Conservation (phyloP, 352 stramenopile species). For the Phytophthora hybrid region DNA sequence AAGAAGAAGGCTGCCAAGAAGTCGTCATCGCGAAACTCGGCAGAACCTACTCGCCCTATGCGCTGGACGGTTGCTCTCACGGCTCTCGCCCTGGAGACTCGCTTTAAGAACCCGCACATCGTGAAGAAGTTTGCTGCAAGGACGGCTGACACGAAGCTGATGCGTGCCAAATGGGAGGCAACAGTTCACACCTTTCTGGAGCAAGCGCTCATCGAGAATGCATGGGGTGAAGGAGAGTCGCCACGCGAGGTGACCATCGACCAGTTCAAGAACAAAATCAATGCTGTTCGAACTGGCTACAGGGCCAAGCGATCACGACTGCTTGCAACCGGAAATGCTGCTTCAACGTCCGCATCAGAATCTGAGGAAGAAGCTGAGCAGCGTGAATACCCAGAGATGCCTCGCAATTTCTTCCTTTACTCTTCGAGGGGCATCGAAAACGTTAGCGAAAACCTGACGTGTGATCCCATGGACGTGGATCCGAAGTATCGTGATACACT, state of each 20-base stretch:
- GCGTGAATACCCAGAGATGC: constrained; percentile 14
- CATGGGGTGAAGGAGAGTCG: neutral
- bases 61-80: neutral
- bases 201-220: neutral
- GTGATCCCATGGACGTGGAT: constrained; percentile 12
- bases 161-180: neutral
- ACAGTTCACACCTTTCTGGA: neutral
- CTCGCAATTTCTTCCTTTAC: constrained; percentile 3
- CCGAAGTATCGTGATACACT: constrained; percentile 2
- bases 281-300: neutral
- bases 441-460: constrained; percentile 1
- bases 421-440: neutral
- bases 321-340: neutral
- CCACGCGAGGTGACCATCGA: neutral
- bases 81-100: neutral
- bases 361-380: neutral
- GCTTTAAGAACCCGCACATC: neutral
- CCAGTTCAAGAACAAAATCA: neutral
- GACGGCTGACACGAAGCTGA: neutral
- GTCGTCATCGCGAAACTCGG: no score
- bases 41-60: neutral
- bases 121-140: neutral
- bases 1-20: no score
- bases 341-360: neutral
- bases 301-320: neutral